Conservation (phyloP, 768 basidiomycete genomes). For the Hemileccinum impolitum region DNA sequence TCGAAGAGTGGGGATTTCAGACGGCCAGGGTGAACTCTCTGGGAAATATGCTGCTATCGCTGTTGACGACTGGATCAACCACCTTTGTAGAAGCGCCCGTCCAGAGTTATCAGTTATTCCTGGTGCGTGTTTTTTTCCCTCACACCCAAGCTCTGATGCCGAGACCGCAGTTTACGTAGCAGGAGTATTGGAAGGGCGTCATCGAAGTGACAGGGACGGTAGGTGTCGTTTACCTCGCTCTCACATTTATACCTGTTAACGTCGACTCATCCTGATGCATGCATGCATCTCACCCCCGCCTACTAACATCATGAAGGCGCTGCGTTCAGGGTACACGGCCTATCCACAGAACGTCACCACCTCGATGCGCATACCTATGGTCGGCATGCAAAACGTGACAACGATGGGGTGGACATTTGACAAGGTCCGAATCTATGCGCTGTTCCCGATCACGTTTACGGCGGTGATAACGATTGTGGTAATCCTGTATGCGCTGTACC, state of each 20-base stretch:
- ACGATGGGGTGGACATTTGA: neutral
- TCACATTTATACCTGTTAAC: neutral
- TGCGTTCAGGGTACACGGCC: neutral
- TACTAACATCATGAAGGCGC: neutral
- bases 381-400: neutral
- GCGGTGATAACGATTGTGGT: neutral
- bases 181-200: neutral
- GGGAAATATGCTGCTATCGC: conserved; percentile 2
- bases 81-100: neutral
- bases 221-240: neutral
- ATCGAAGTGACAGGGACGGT: neutral
- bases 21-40: neutral
- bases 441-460: neutral
- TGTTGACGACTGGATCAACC: neutral
- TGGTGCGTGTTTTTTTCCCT: neutral
- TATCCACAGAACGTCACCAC: neutral
- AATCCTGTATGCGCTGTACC: neutral
- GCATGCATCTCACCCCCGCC: no score
- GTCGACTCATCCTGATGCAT: no score
- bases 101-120: neutral
- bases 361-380: neutral
- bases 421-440: neutral
- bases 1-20: conserved; percentile 2
- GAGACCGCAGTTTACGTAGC: neutral
- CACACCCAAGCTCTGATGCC: no score